Evolutionary conservation across 805 yeast genomes (phyloP).

Genomic region (Cyberlindnera bimundalis): DNA sequence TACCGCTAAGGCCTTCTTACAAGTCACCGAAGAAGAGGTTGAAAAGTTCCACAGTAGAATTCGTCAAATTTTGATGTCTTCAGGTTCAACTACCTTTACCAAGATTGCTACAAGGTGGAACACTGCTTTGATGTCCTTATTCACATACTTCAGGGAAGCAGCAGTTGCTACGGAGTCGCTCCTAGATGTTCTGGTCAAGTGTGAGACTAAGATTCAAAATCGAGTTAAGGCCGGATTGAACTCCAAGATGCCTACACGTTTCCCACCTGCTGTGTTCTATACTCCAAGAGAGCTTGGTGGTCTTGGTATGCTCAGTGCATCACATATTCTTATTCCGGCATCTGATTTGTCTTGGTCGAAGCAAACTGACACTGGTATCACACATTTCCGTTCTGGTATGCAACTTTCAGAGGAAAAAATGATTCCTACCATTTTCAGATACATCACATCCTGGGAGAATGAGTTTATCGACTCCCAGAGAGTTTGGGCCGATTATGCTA

Average conservation of each 20-base stretch:
- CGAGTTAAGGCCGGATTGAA: conserved; percentile 92
- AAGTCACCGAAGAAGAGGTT: conserved; percentile 79
- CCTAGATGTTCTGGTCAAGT: conserved; percentile 77
- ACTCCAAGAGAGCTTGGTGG: conserved; percentile 98
- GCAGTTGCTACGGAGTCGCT: conserved; percentile 76
- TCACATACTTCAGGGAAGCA: conserved; percentile 92
- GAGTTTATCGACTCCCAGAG: conserved; percentile 92
- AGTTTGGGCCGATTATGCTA: conserved; percentile 97
- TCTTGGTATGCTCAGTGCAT: conserved; percentile 94
- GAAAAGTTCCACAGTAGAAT: conserved; percentile 78
- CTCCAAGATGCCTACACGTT: conserved; percentile 97
- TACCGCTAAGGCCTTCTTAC: conserved; percentile 82
- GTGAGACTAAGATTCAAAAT: conserved; percentile 92
- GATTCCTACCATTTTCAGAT: conserved; percentile 92
- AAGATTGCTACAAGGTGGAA: conserved; percentile 96
- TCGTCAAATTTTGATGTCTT: conserved; percentile 87
- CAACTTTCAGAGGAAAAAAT: conserved; percentile 71
- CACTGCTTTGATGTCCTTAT: conserved; percentile 79
- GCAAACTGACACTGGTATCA: conserved; percentile 92
- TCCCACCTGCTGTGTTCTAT: conserved; percentile 98
- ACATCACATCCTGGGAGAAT: conserved; percentile 94
- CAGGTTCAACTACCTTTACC: conserved; percentile 94
- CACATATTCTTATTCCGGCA: conserved; percentile 92
- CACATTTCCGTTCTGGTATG: conserved; percentile 94
- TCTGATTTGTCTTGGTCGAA: conserved; percentile 88